A percentile compares a stretch with the other conserved stretches of the same genome.
Evolutionary conservation across 805 yeast species (phyloP).

Genomic region (Teunomyces stri): DNA sequence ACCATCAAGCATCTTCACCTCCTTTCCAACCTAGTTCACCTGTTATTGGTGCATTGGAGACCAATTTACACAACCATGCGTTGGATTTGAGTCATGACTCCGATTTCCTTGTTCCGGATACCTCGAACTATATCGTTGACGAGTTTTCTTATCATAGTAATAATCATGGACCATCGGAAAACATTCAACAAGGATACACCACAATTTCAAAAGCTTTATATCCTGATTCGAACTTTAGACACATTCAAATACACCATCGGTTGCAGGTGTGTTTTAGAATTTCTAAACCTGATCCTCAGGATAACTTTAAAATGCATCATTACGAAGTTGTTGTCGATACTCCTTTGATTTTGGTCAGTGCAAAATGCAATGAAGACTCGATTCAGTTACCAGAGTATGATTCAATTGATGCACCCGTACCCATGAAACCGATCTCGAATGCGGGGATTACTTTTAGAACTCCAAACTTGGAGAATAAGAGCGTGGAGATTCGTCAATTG

Average conservation of each 20-base stretch:
- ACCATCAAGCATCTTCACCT: slow-evolving; percentile 5
- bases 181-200: slow-evolving; percentile 36
- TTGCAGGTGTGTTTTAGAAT: slow-evolving; percentile 69
- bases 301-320: slow-evolving; percentile 54
- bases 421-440: slow-evolving; percentile 5
- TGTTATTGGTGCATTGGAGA: slow-evolving; percentile 38
- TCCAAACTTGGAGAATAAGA: slow-evolving; percentile 33
- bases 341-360: slow-evolving; percentile 52
- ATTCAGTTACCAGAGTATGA: slow-evolving; percentile 41
- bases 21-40: slow-evolving; percentile 28
- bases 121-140: slow-evolving; percentile 29
- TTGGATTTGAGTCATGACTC: background rate
- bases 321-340: slow-evolving; percentile 81
- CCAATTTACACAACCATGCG: slow-evolving; percentile 18
- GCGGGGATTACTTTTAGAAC: slow-evolving; percentile 33
- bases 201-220: slow-evolving; percentile 42
- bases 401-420: slow-evolving; percentile 15
- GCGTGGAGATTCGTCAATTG: slow-evolving; percentile 31
- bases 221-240: slow-evolving; percentile 64
- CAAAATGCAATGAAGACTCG: slow-evolving; percentile 41
- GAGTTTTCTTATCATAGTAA: slow-evolving; percentile 13
- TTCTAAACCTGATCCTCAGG: slow-evolving; percentile 55
- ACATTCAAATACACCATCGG: slow-evolving; percentile 62
- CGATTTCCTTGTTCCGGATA: slow-evolving; percentile 28
- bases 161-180: slow-evolving; percentile 17